Evolutionary conservation across 2,329 filamentous ascomycete species (phyloP), one percentile per base, ranked within the genome.

Genomic region (Colletotrichum brevisporum): DNA sequence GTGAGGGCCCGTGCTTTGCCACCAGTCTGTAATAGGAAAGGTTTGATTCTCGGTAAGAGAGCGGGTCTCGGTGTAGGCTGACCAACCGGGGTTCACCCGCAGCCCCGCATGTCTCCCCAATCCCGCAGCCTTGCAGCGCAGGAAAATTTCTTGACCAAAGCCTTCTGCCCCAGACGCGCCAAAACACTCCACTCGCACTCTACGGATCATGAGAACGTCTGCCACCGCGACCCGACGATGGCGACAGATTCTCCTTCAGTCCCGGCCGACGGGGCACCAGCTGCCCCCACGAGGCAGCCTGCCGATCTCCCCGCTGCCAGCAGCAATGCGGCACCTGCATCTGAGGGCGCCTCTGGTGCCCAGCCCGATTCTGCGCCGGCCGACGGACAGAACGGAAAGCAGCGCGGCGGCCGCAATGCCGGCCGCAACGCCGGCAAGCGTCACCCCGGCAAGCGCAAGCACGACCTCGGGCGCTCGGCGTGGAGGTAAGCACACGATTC

Each of bases 131-230:
- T 66, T 60, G 67, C 51, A 66, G 67, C 62, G 55, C 43, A 52
- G 56, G 56, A 69, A 69, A 69, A 47, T 67, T 61, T 69, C 56
- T 67, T 60, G 67, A 66, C 55, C 43, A 50, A 24, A 64, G 50
- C 54, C 50, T 39, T 55, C 31, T 54, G 62, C 41, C 18, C 41
- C 45, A 51, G 43, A 27, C 61, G 31, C 53, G 43, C 54, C 50
- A 24, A 15, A 66, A 18, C 43, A 59, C 66, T 69, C 66, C 62
- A 69, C 62, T 48, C 61, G 26, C 56, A 67, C 18, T 21, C 39
- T 55, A 51, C 55, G 64, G 67, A 70, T 52, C 16, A 70, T 70
- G 67, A 67, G 67, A 63, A 36, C 64, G 52, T 57, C 63, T 47
- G 67, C 50, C 52, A 63, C 41, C 15, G 52, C 56, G 24, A 67